phyloP scores from a whole-genome alignment of 2,329 filamentous ascomycete genomes.

The Aspergillus fumigatiaffinis region DNA sequence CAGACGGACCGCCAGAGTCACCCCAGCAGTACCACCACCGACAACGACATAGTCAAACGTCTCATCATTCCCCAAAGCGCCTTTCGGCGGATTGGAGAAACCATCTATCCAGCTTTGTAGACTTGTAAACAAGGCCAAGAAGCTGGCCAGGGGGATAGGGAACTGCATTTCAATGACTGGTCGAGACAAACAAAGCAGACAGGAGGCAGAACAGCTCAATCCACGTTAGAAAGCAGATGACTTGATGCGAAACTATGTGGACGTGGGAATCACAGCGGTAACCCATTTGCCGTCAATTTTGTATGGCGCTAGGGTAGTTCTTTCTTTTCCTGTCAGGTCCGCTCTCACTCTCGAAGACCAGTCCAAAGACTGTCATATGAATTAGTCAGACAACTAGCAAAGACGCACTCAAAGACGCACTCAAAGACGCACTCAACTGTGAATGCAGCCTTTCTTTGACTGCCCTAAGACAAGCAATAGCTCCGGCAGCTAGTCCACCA shows the following conservation, averaged over 20 bases:
- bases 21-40: slow-evolving; percentile 37
- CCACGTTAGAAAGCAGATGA: background rate
- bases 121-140: background rate
- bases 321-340: background rate
- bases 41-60: slow-evolving; percentile 31
- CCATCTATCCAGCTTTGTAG: background rate
- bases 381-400: background rate
- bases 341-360: background rate
- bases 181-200: background rate
- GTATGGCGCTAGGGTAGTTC: background rate
- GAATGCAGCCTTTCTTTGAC: background rate
- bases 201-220: no score
- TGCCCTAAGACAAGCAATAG: background rate
- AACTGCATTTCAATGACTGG: background rate
- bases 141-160: background rate
- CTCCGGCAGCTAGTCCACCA: background rate
- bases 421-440: background rate
- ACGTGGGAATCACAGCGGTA: background rate
- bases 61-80: background rate
- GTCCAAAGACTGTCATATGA: no score
- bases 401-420: no score
- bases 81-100: background rate
- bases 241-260: background rate
- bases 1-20: slow-evolving; percentile 48
- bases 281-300: background rate